Evolutionary conservation across 2,329 filamentous ascomycete species (phyloP), one percentile per base, ranked within the genome.

Genomic region (Orbilia oligospora): DNA sequence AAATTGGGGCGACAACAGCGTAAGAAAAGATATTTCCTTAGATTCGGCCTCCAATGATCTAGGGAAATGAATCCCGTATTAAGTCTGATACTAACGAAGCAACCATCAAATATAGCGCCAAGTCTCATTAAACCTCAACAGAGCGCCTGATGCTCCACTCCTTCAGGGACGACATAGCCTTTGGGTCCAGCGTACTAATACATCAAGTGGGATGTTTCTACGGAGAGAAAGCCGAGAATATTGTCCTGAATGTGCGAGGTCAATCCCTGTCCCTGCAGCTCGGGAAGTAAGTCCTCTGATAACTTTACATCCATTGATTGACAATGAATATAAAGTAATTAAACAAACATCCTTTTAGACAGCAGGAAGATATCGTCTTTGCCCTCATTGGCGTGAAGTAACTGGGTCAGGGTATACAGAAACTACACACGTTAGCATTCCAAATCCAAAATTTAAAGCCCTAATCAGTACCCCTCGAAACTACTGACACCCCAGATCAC

Each of bases 181-280:
- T 1, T 76, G 72, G 72, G 38, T 61, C 18, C 33, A 66, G 10
- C 65, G 66, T 6, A 20, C 55, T 12, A 70, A 76, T 30, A 27
- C 56, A 9, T 65, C 72, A n/a, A 58, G 66, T 1, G 48, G 48
- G 27, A 76, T 76, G 72, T 76, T 76, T 6, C n/a, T 63, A 9
- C 55, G 61, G n/a, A 36, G 6, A 2, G 46, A 48, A 3, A 5
- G 8, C 9, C 3, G 36, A 0, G 38, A 70, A 6, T 22, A 30
- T 9, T 76, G 71, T 24, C 24, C 46, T 3, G 56, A 76, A n/a
- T 76, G 71, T 44, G 46, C 44, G 3, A 27, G n/a, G 3, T 9
- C 20, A 4, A n/a, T 65, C 1, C 20, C 70, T 18, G 16, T 22
- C 6, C 33, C 22, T 1, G 33, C 8, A 24, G 56, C 58, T 9